These are phyloP conservation scores for Mycena latifolia DNA, from an alignment of 768 basidiomycete species.

Conservation along the genomic window DNA sequence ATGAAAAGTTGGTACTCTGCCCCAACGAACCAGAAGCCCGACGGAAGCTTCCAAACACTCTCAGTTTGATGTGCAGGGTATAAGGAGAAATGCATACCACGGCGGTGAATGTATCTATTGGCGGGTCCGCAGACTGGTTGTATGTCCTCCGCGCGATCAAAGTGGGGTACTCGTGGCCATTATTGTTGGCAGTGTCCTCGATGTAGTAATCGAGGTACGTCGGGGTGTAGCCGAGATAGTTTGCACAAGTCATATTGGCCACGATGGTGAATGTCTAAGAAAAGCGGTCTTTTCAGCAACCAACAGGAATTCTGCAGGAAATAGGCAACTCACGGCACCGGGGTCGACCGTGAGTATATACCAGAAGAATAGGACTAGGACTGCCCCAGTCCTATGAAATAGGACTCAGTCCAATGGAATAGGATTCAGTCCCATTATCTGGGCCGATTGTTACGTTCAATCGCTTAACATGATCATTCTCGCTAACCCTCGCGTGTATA, in stretches of 20 bases:
- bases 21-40: constrained; percentile 17
- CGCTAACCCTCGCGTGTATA: too few relatives aligned
- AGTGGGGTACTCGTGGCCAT: constrained; percentile 12
- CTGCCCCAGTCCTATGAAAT: too few relatives aligned
- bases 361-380: too few relatives aligned
- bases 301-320: background rate
- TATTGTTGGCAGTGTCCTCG: constrained; percentile 15
- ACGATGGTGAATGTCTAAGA: constrained; percentile 15
- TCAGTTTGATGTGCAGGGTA: background rate
- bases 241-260: constrained; percentile 15
- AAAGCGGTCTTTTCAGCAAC: constrained; percentile 5
- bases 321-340: constrained; percentile 5
- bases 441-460: too few relatives aligned
- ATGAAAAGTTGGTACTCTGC: constrained; percentile 17
- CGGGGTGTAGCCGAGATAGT: constrained; percentile 25
- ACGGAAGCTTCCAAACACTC: constrained; percentile 2
- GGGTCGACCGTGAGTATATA: constrained; percentile 17
- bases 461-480: too few relatives aligned
- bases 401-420: too few relatives aligned
- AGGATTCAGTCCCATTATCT: too few relatives aligned
- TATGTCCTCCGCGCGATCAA: constrained; percentile 15
- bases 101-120: constrained; percentile 12
- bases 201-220: constrained; percentile 25
- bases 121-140: constrained; percentile 11
- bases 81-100: constrained; percentile 4